A percentile compares a stretch with the other conserved stretches of the same genome.
Conservation (phyloP, 1,284 basidiomycete genomes). For the Naganishia sp. region DNA sequence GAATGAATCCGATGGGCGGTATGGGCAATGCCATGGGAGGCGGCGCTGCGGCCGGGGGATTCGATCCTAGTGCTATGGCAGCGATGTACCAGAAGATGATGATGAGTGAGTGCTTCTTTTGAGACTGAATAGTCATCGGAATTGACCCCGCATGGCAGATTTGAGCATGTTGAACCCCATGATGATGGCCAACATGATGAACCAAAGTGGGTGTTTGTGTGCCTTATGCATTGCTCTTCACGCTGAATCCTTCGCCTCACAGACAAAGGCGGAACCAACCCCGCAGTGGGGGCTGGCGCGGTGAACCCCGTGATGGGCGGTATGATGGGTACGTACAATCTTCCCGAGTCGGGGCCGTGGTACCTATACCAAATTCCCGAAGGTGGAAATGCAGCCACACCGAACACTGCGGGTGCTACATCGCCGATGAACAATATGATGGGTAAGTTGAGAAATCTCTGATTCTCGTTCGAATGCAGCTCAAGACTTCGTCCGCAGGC, state of each 20-base stretch:
- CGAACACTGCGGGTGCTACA: conserved; percentile 6
- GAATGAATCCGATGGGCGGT: conserved; percentile 54
- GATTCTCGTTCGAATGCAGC: not conserved
- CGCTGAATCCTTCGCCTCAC: not conserved
- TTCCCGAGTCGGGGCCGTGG: not conserved
- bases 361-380: not conserved
- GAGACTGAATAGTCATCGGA: not conserved
- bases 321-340: conserved; percentile 8
- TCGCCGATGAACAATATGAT: conserved; percentile 31
- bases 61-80: conserved; percentile 59
- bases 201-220: conserved; percentile 24
- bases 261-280: conserved; percentile 21
- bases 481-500: not conserved
- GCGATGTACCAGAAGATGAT: conserved; percentile 61
- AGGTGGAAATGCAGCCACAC: not conserved
- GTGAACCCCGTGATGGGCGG: conserved; percentile 23
- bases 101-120: conserved; percentile 37
- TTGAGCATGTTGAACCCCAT: conserved; percentile 28
- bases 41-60: conserved; percentile 42
- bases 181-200: conserved; percentile 34
- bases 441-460: not conserved
- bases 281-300: conserved; percentile 2
- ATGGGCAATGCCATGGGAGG: conserved; percentile 23
- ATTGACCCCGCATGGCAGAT: conserved; percentile 36
- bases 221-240: too few species aligned